phyloP scores from a whole-genome alignment of 768 basidiomycete genomes.

The Multifurca ochricompacta region DNA sequence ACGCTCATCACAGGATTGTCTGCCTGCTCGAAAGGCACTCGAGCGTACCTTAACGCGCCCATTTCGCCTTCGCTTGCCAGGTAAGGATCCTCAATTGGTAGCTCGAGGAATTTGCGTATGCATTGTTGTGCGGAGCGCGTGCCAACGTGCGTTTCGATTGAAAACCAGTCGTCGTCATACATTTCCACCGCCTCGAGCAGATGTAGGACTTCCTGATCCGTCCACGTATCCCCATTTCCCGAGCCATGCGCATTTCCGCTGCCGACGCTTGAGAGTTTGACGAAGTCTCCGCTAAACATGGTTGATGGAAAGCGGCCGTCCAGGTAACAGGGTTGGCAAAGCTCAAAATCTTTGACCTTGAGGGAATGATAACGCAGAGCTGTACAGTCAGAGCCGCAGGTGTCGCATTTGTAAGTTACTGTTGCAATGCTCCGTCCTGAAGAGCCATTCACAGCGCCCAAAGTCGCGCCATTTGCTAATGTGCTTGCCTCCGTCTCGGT shows the following conservation, averaged over 20 bases:
- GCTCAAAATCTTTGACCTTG: constrained; percentile 84
- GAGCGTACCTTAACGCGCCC: constrained; percentile 65
- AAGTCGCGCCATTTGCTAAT: constrained; percentile 47
- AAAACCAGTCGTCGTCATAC: constrained; percentile 96
- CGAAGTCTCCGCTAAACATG: constrained; percentile 97
- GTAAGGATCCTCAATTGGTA: constrained; percentile 96
- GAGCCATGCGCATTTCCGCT: constrained; percentile 30
- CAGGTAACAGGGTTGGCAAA: constrained; percentile 89
- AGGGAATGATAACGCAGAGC: constrained; percentile 83
- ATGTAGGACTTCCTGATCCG: constrained; percentile 80
- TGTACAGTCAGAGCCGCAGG: constrained; percentile 92
- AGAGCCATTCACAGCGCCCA: constrained; percentile 37
- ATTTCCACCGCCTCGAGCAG: constrained; percentile 97
- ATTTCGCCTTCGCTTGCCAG: constrained; percentile 67
- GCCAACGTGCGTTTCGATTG: constrained; percentile 88
- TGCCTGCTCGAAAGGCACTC: constrained; percentile 86
- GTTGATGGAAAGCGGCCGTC: constrained; percentile 94
- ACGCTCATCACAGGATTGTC: constrained; percentile 99
- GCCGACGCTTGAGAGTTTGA: constrained; percentile 56
- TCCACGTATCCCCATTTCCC: constrained; percentile 59
- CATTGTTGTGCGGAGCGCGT: constrained; percentile 91
- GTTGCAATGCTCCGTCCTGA: constrained; percentile 29
- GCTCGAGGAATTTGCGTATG: constrained; percentile 87
- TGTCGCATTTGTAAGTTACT: constrained; percentile 73
- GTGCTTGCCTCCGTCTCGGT: constrained; percentile 58